Percentiles rank a stretch among this genome's conserved stretches.
phyloP scores from a whole-genome alignment of 106 monocot species.

The Allium sativum region DNA sequence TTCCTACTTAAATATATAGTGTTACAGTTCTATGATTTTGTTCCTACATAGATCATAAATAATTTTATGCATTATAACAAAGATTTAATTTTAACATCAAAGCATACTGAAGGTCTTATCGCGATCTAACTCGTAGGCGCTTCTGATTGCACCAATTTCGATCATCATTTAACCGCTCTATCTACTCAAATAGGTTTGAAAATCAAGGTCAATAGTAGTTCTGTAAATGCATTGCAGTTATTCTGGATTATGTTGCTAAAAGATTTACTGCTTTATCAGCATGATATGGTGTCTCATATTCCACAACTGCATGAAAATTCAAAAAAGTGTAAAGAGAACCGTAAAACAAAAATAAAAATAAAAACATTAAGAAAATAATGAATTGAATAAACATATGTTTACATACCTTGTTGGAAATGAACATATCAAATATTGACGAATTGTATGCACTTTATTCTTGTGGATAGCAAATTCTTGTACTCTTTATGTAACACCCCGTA shows the following conservation, averaged over 20 bases:
- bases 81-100: too few species aligned
- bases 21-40: too few species aligned
- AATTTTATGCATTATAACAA: too few species aligned
- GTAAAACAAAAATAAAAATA: background rate
- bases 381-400: background rate
- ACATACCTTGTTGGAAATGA: conserved; percentile 74
- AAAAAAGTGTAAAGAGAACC: background rate
- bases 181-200: conserved; percentile 16
- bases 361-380: background rate
- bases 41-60: too few species aligned
- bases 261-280: conserved; percentile 68
- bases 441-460: conserved; percentile 41
- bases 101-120: conserved; percentile 41
- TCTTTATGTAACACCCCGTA: too few species aligned
- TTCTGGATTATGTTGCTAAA: background rate
- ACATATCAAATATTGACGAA: conserved; percentile 35
- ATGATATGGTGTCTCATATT: conserved; percentile 58
- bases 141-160: conserved; percentile 78
- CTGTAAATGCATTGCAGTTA: too few species aligned
- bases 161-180: conserved; percentile 72
- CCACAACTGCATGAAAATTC: conserved; percentile 75
- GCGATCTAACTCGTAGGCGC: conserved; percentile 59
- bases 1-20: too few species aligned
- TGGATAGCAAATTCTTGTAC: conserved; percentile 63
- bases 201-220: background rate